These are phyloP conservation scores for Fusarium armeniacum DNA, from an alignment of 2,329 filamentous ascomycete species.

Conservation along the genomic window DNA sequence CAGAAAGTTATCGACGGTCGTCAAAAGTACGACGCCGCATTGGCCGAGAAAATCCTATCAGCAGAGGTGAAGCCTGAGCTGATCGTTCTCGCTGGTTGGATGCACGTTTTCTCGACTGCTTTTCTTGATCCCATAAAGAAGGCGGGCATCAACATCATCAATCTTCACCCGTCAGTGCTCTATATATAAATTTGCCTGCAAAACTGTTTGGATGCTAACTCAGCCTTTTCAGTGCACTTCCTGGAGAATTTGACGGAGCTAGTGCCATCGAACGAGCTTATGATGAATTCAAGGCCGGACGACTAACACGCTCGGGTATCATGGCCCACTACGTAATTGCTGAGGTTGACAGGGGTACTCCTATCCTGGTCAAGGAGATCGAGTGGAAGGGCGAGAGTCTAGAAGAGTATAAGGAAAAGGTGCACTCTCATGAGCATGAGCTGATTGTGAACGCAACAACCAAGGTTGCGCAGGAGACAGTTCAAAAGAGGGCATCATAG, in stretches of 20 bases:
- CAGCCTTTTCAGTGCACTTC: constrained; percentile 20
- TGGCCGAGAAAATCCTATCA: constrained; percentile 72
- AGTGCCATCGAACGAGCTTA: constrained; percentile 84
- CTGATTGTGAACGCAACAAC: constrained; percentile 82
- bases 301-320: constrained; percentile 81
- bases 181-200: constrained; percentile 57
- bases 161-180: constrained; percentile 82
- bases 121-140: constrained; percentile 78
- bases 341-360: constrained; percentile 84
- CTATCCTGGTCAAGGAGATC: constrained; percentile 79
- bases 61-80: constrained; percentile 74
- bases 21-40: constrained; percentile 80
- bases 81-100: constrained; percentile 87
- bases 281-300: constrained; percentile 75
- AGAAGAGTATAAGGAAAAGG: constrained; percentile 76
- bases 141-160: constrained; percentile 78
- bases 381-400: constrained; percentile 74
- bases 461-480: constrained; percentile 60
- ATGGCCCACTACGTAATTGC: constrained; percentile 90
- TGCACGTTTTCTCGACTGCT: constrained; percentile 80
- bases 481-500: constrained; percentile 37
- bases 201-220: constrained; percentile 55
- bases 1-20: constrained; percentile 69
- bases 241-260: constrained; percentile 81
- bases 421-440: constrained; percentile 82